phyloP scores from a whole-genome alignment of 257 asterid species.

The Orobanche coerulescens region DNA sequence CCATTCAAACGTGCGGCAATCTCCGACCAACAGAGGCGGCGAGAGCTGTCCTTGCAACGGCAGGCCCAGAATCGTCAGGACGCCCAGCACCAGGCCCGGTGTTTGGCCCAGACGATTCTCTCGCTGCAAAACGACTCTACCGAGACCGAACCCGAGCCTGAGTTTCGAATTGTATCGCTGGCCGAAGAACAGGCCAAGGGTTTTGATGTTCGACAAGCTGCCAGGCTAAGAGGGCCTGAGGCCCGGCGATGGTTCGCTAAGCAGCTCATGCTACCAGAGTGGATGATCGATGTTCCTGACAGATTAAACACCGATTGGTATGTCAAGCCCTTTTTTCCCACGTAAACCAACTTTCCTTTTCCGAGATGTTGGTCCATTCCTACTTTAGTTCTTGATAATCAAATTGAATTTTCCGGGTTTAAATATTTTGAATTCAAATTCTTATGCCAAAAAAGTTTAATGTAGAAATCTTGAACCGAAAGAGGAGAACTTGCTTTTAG shows the following conservation, averaged over 20 bases:
- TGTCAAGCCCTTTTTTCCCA: background rate
- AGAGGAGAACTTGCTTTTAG: constrained; percentile 12
- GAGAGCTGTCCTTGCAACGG: constrained; percentile 71
- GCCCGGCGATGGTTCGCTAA: constrained; percentile 88
- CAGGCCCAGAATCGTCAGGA: constrained; percentile 77
- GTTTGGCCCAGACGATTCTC: constrained; percentile 61
- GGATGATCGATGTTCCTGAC: constrained; percentile 94
- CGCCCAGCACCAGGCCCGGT: constrained; percentile 80
- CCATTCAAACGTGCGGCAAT: constrained; percentile 78
- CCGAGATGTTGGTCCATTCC: background rate
- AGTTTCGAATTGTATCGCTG: constrained; percentile 18
- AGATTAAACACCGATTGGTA: constrained; percentile 64
- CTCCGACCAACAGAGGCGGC: constrained; percentile 89
- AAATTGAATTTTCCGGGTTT: background rate
- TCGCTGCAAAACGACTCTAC: constrained; percentile 41
- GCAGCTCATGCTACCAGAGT: constrained; percentile 96
- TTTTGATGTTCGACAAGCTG: constrained; percentile 60
- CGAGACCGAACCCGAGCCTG: constrained; percentile 28
- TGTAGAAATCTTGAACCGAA: background rate
- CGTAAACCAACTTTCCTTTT: background rate
- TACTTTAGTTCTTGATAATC: background rate
- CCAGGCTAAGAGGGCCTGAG: constrained; percentile 60
- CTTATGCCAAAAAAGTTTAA: background rate
- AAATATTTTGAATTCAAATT: background rate
- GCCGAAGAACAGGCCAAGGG: constrained; percentile 24